Conservation (phyloP, 208 protist species). For the Acanthamoeba lenticulata region DNA sequence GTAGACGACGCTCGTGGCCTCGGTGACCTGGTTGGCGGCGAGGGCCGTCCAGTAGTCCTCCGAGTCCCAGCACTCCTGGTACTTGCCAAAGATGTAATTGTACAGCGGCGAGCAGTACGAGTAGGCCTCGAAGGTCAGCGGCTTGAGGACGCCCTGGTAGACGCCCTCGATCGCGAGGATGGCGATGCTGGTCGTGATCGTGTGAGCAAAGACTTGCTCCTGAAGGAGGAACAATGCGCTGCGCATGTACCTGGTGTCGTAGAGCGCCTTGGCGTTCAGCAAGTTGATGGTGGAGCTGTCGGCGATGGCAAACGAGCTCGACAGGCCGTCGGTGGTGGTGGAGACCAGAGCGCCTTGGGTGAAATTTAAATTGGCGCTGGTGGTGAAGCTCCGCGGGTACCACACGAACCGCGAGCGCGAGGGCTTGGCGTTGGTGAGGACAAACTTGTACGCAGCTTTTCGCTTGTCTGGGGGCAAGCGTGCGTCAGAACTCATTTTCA, state of each 20-base stretch:
- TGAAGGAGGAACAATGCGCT: no score
- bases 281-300: constrained; percentile 43
- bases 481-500: background rate
- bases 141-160: background rate
- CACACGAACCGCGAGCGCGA: constrained; percentile 53
- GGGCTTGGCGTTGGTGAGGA: constrained; percentile 51
- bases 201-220: no score
- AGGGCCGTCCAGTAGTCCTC: constrained; percentile 22
- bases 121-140: constrained; percentile 73
- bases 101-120: constrained; percentile 68
- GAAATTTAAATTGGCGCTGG: background rate
- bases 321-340: background rate
- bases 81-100: constrained; percentile 62
- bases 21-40: background rate
- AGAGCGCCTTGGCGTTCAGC: constrained; percentile 68
- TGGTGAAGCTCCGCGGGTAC: constrained; percentile 66
- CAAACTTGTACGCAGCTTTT: constrained; percentile 65
- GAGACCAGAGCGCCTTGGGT: background rate
- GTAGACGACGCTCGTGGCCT: constrained; percentile 67
- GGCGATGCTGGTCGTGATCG: constrained; percentile 62
- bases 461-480: constrained; percentile 11
- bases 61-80: constrained; percentile 59
- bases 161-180: constrained; percentile 60
- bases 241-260: constrained; percentile 56
- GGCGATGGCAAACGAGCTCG: constrained; percentile 38